Percentiles rank a stretch among this genome's conserved stretches.
phyloP scores from a whole-genome alignment of 2,329 filamentous ascomycete genomes.

The Fusarium bulbicola region DNA sequence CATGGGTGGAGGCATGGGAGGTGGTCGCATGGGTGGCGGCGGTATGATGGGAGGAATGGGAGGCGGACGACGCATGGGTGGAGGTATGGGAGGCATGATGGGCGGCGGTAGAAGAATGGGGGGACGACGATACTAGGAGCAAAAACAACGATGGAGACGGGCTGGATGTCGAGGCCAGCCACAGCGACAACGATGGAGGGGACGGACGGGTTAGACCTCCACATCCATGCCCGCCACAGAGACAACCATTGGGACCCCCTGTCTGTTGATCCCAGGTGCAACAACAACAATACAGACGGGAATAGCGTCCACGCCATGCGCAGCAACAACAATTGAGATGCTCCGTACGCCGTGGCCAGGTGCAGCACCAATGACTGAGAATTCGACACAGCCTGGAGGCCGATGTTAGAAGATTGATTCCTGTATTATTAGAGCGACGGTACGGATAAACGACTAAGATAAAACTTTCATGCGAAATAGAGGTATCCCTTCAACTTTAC shows the following conservation, averaged over 20 bases:
- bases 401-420: neutral
- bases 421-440: neutral
- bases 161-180: neutral
- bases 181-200: neutral
- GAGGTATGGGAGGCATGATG: neutral
- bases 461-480: neutral
- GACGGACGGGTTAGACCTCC: neutral
- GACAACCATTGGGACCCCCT: neutral
- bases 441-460: neutral
- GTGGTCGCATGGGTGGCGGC: conserved; percentile 11
- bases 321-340: neutral
- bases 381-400: neutral
- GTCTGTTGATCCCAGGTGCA: neutral
- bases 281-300: neutral
- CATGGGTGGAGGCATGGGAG: conserved; percentile 4
- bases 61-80: neutral
- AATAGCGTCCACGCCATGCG: neutral
- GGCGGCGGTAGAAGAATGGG: conserved; percentile 10
- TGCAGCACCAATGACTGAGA: neutral
- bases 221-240: neutral
- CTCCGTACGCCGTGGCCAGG: neutral
- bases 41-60: conserved; percentile 19
- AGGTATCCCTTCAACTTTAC: neutral
- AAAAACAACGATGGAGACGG: neutral
- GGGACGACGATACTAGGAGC: neutral